These are phyloP conservation scores for Pseudocercospora crystallina DNA, from an alignment of 2,329 filamentous ascomycete species.

Conservation along the genomic window DNA sequence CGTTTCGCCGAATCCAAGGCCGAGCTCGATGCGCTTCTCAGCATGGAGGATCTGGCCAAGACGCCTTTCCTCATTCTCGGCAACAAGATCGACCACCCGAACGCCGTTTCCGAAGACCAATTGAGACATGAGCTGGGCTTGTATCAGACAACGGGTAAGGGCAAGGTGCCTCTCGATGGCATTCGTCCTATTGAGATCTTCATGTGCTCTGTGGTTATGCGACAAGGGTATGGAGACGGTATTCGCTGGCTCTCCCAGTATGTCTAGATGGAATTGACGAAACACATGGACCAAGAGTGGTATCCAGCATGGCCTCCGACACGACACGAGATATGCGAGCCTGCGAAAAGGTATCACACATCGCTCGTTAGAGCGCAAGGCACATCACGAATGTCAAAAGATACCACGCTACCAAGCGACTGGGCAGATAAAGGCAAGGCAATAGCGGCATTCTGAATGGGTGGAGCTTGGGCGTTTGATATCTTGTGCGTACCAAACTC, in stretches of 20 bases:
- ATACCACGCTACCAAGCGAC: too few species aligned
- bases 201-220: slow-evolving; percentile 99
- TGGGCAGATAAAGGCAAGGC: too few species aligned
- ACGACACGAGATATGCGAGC: too few species aligned
- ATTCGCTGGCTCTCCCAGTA: slow-evolving; percentile 91
- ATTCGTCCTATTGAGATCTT: slow-evolving; percentile 96
- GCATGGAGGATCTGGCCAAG: slow-evolving; percentile 95
- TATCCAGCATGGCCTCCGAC: too few species aligned
- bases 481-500: too few species aligned
- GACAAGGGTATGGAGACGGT: slow-evolving; percentile 86
- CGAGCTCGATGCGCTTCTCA: slow-evolving; percentile 87
- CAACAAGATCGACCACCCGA: slow-evolving; percentile 99
- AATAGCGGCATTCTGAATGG: too few species aligned
- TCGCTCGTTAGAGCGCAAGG: too few species aligned
- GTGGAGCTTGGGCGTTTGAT: too few species aligned
- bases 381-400: too few species aligned
- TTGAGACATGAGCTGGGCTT: slow-evolving; percentile 86
- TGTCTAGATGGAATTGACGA: slow-evolving; percentile 55
- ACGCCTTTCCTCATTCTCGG: slow-evolving; percentile 94
- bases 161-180: slow-evolving; percentile 86
- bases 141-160: slow-evolving; percentile 93
- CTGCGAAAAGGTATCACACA: too few species aligned
- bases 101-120: slow-evolving; percentile 93
- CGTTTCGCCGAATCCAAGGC: slow-evolving; percentile 92
- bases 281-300: not conserved